Evolutionary conservation across 164 flowering plant genomes (phyloP).

Genomic region (Berberis vulgaris): DNA sequence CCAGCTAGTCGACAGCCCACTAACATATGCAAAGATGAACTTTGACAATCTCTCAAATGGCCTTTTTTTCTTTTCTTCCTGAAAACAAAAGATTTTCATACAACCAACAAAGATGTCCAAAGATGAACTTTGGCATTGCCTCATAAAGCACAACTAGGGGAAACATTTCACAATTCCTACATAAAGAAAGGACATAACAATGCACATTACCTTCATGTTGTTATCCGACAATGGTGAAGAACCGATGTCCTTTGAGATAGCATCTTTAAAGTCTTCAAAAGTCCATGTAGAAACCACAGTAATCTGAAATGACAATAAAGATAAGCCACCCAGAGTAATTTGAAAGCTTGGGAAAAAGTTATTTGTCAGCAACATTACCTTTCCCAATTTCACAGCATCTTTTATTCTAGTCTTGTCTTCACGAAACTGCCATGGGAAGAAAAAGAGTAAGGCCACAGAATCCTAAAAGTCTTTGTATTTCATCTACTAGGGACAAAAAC

Average conservation of each 20-base stretch:
- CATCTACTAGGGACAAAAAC: no score
- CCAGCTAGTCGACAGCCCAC: no score
- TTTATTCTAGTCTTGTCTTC: conserved; percentile 73
- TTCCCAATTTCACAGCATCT: conserved; percentile 60
- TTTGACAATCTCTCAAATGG: no score
- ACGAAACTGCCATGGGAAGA: conserved; percentile 47
- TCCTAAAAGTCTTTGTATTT: neutral
- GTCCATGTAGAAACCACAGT: conserved; percentile 48
- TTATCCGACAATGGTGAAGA: conserved; percentile 46
- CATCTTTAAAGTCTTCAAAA: conserved; percentile 69
- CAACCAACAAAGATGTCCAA: neutral
- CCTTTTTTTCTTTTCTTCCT: neutral
- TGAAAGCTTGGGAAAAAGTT: neutral
- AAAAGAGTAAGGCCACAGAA: neutral
- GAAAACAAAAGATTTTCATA: neutral
- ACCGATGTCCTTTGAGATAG: conserved; percentile 32
- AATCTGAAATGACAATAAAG: conserved; percentile 28
- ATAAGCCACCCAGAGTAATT: neutral
- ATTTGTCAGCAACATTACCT: conserved; percentile 32
- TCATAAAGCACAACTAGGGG: neutral
- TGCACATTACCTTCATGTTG: conserved; percentile 54
- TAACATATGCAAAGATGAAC: no score
- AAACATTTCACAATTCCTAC: neutral
- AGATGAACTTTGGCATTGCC: neutral
- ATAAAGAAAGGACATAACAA: neutral